These are phyloP conservation scores for Aspergillus cristatus DNA, from an alignment of 495 filamentous ascomycete genomes.

Conservation along the genomic window DNA sequence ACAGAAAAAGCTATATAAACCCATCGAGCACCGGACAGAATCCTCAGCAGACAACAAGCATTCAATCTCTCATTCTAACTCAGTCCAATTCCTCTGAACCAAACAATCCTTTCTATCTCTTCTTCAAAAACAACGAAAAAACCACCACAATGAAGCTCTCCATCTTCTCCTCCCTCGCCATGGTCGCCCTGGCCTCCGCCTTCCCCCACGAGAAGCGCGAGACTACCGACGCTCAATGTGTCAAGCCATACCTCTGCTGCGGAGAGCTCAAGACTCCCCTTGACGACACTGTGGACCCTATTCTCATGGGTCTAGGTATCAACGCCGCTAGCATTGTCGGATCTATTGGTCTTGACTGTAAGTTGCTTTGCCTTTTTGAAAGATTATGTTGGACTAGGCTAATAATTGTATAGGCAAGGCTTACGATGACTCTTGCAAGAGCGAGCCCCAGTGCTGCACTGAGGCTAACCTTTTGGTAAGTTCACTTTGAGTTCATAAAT, in stretches of 20 bases:
- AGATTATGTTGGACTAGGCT: background rate
- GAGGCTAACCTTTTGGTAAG: constrained; percentile 29
- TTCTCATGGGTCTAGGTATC: constrained; percentile 68
- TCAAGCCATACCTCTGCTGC: constrained; percentile 25
- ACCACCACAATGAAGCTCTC: constrained; percentile 24
- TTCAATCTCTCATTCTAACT: no score
- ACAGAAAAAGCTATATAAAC: no score
- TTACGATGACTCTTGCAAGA: constrained; percentile 15
- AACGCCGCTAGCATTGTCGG: constrained; percentile 71
- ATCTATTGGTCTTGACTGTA: constrained; percentile 28
- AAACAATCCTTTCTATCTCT: constrained; percentile 2
- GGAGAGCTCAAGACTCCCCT: constrained; percentile 24
- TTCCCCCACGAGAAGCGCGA: constrained; percentile 8
- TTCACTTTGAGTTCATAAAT: background rate
- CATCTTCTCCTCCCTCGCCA: constrained; percentile 17
- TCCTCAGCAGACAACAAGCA: constrained; percentile 7
- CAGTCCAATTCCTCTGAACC: no score
- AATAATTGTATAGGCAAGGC: constrained; percentile 17
- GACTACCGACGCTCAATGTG: constrained; percentile 12
- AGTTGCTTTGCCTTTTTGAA: background rate
- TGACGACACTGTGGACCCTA: constrained; percentile 54
- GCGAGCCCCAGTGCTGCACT: constrained; percentile 25
- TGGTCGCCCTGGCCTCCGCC: constrained; percentile 15
- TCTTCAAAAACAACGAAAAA: constrained; percentile 1
- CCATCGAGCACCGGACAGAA: no score